These are phyloP conservation scores for Calvatia gigantea DNA, from an alignment of 768 basidiomycete species.

Conservation along the genomic window DNA sequence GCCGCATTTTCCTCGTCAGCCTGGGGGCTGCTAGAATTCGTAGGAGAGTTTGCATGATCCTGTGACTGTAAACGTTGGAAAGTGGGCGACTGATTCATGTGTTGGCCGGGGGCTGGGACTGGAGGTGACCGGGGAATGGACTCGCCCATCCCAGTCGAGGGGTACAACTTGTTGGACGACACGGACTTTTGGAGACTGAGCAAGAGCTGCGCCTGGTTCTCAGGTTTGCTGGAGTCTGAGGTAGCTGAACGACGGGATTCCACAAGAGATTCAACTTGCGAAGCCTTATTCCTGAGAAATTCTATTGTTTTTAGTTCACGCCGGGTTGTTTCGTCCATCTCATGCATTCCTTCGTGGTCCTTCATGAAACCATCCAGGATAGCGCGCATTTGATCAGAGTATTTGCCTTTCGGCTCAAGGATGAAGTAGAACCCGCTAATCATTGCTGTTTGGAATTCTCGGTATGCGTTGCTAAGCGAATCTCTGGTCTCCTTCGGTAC, in stretches of 20 bases:
- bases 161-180: constrained; percentile 28
- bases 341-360: constrained; percentile 59
- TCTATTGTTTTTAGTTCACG: constrained; percentile 84
- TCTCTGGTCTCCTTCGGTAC: constrained; percentile 62
- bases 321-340: constrained; percentile 80
- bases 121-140: constrained; percentile 28
- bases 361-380: constrained; percentile 77
- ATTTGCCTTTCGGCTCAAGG: constrained; percentile 68
- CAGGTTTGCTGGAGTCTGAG: constrained; percentile 24
- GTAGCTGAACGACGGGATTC: constrained; percentile 25
- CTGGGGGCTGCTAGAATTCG: constrained; percentile 65
- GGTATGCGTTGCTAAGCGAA: constrained; percentile 76
- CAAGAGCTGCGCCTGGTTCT: constrained; percentile 50
- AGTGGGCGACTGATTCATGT: constrained; percentile 45
- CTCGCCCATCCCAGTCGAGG: constrained; percentile 18
- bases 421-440: constrained; percentile 85
- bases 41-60: constrained; percentile 55
- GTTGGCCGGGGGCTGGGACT: constrained; percentile 21
- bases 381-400: constrained; percentile 69
- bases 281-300: constrained; percentile 69
- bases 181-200: constrained; percentile 43
- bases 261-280: constrained; percentile 42
- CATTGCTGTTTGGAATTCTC: constrained; percentile 89
- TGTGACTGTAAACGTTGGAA: constrained; percentile 61
- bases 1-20: constrained; percentile 75